Conservation (phyloP, 805 yeast species). For the Lipomyces sp. region DNA sequence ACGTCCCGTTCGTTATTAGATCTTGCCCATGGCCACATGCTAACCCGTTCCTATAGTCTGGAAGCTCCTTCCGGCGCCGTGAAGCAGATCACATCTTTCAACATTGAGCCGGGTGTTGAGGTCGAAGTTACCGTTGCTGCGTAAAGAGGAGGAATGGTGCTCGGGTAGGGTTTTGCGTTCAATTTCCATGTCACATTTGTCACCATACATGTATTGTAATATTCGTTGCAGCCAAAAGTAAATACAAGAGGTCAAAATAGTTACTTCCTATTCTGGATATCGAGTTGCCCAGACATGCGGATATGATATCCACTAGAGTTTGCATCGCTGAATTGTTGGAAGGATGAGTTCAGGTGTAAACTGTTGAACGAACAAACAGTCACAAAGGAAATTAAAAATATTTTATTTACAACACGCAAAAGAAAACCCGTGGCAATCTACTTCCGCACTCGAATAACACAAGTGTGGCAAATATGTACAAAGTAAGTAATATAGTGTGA, state of each 20-base stretch:
- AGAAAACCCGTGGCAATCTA: background rate
- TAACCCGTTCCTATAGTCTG: constrained; percentile 50
- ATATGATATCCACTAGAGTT: too few relatives aligned
- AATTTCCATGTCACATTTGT: constrained; percentile 3
- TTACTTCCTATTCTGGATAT: background rate
- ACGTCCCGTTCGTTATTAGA: constrained; percentile 23
- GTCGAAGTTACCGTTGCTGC: constrained; percentile 50
- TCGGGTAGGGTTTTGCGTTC: constrained; percentile 6
- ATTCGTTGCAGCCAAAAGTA: constrained; percentile 9
- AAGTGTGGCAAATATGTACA: background rate
- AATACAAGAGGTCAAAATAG: constrained; percentile 4
- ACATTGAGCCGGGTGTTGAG: constrained; percentile 99
- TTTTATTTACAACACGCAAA: background rate
- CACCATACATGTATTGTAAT: constrained; percentile 15
- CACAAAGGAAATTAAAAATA: too few relatives aligned
- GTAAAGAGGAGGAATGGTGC: constrained; percentile 20
- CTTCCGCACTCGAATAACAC: background rate
- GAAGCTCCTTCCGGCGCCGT: constrained; percentile 93
- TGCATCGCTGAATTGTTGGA: too few relatives aligned
- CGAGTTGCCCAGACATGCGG: too few relatives aligned
- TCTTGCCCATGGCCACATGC: background rate
- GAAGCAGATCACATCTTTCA: constrained; percentile 95
- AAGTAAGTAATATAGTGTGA: constrained; percentile 1
- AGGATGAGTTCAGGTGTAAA: too few relatives aligned
- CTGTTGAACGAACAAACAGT: too few relatives aligned